Conservation (phyloP, 164 flowering plant species). For the Chimonanthus praecox region DNA sequence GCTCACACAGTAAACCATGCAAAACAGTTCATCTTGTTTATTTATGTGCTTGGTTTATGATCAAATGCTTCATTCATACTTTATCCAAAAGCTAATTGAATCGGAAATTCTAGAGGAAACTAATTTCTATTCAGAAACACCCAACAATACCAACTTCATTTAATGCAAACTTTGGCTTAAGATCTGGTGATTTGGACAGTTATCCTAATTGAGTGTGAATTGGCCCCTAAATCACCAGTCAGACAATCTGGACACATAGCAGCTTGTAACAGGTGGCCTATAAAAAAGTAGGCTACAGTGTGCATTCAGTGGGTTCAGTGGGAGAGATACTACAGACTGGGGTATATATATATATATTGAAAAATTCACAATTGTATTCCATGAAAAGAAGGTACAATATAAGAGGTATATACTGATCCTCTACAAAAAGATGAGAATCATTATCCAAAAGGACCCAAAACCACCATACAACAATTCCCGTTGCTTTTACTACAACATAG, state of each 20-base stretch:
- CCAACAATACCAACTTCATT: not conserved
- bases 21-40: not conserved
- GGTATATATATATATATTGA: too few species aligned
- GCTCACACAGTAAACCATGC: not conserved
- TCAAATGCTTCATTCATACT: too few species aligned
- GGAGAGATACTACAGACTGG: not conserved
- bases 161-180: too few species aligned
- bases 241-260: not conserved
- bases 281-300: not conserved
- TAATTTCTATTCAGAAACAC: not conserved
- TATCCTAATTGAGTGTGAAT: not conserved
- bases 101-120: not conserved
- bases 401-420: too few species aligned
- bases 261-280: not conserved
- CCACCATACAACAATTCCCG: not conserved
- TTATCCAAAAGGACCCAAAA: not conserved
- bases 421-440: too few species aligned
- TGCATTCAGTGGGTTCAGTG: not conserved
- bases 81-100: not conserved
- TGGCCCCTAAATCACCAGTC: too few species aligned
- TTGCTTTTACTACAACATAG: not conserved
- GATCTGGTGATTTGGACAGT: not conserved
- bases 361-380: too few species aligned
- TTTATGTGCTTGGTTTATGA: not conserved
- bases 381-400: too few species aligned